Conservation (phyloP, 495 filamentous ascomycete species). For the Clohesyomyces aquaticus region DNA sequence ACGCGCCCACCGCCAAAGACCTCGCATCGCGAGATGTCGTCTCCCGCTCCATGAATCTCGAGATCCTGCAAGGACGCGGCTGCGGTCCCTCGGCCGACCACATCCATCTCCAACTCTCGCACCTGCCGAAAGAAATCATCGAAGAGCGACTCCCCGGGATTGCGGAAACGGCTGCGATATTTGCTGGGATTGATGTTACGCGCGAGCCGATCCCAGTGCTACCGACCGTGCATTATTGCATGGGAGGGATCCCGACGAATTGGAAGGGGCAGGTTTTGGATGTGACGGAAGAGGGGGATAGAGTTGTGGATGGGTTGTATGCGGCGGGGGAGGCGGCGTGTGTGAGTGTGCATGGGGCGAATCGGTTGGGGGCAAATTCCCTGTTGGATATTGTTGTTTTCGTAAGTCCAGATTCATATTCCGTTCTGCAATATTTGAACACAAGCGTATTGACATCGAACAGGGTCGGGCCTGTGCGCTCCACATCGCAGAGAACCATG, state of each 20-base stretch:
- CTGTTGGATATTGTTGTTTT: conserved; percentile 97
- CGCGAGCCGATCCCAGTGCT: conserved; percentile 97
- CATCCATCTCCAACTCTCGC: conserved; percentile 95
- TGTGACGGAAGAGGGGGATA: conserved; percentile 80
- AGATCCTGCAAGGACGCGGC: conserved; percentile 96
- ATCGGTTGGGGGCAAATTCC: conserved; percentile 96
- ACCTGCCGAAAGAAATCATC: conserved; percentile 86
- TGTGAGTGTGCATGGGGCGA: conserved; percentile 98
- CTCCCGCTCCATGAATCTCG: conserved; percentile 94
- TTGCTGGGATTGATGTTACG: conserved; percentile 93
- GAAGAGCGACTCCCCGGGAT: conserved; percentile 98
- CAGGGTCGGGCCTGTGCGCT: conserved; percentile 85
- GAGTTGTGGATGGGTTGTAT: conserved; percentile 92
- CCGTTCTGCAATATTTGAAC: neutral
- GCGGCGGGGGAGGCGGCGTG: conserved; percentile 97
- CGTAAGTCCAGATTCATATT: conserved; percentile 44
- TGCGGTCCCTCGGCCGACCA: conserved; percentile 96
- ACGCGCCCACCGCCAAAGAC: conserved; percentile 97
- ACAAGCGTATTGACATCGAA: neutral
- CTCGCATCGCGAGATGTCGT: conserved; percentile 94
- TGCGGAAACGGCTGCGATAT: conserved; percentile 96
- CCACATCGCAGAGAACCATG: conserved; percentile 88
- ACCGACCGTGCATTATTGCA: conserved; percentile 99
- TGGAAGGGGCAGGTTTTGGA: conserved; percentile 96
- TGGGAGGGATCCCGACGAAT: conserved; percentile 98